These are phyloP conservation scores for Botrytis galanthina DNA, from an alignment of 2,329 filamentous ascomycete species.

Conservation along the genomic window DNA sequence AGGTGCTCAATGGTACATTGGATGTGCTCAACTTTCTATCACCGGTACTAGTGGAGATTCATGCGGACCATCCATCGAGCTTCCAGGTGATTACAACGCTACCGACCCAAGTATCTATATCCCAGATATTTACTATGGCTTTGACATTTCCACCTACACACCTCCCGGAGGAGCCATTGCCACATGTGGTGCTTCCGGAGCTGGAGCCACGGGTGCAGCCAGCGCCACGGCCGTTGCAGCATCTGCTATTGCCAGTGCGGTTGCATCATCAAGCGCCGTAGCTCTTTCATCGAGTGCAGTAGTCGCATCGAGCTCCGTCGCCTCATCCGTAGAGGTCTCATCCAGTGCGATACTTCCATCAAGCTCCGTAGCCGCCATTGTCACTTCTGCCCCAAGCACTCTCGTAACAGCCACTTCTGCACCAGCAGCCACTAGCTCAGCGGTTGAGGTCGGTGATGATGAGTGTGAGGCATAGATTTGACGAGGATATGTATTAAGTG, in stretches of 20 bases:
- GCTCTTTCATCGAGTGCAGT: background rate
- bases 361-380: background rate
- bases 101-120: conserved; percentile 31
- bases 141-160: conserved; percentile 28
- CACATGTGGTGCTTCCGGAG: conserved; percentile 16
- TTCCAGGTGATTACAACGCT: conserved; percentile 30
- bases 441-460: background rate
- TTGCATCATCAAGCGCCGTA: background rate
- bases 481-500: no score
- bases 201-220: background rate
- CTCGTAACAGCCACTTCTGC: background rate
- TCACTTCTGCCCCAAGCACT: background rate
- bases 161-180: conserved; percentile 31
- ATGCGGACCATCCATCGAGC: conserved; percentile 28
- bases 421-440: background rate
- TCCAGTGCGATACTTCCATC: background rate
- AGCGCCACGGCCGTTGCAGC: background rate
- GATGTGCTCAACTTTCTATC: conserved; percentile 32
- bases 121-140: conserved; percentile 30
- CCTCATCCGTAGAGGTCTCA: background rate
- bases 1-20: conserved; percentile 33
- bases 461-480: conserved; percentile 14
- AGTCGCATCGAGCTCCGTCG: background rate
- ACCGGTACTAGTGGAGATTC: conserved; percentile 26
- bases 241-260: background rate